These are phyloP conservation scores for Clavispora vitiphila DNA, from an alignment of 805 yeast genomes.

Conservation along the genomic window DNA sequence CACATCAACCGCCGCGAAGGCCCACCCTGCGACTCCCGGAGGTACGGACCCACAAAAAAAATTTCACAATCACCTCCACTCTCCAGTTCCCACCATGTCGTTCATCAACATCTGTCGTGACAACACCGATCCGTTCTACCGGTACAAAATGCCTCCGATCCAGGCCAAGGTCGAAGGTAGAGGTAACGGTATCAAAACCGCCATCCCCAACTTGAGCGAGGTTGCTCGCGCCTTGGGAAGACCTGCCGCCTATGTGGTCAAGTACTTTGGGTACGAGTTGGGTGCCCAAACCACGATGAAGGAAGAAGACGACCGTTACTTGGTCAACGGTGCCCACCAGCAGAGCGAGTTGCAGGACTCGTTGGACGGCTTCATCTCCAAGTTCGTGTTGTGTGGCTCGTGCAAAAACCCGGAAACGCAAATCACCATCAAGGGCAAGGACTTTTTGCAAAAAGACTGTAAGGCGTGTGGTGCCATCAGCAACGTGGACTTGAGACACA, in stretches of 20 bases:
- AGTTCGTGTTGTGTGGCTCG: conserved; percentile 87
- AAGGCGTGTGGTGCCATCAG: conserved; percentile 96
- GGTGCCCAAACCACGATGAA: conserved; percentile 92
- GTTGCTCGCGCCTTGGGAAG: conserved; percentile 93
- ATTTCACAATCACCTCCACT: not conserved
- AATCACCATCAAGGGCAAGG: conserved; percentile 71
- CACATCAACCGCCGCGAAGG: no score
- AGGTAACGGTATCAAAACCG: conserved; percentile 98
- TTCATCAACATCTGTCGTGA: conserved; percentile 92
- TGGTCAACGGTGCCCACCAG: conserved; percentile 94
- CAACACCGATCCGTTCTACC: conserved; percentile 96
- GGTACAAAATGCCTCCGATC: conserved; percentile 98
- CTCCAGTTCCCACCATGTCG: conserved; percentile 60
- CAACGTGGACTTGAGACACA: conserved; percentile 77
- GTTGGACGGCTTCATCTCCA: conserved; percentile 88
- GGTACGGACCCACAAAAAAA: conserved; percentile 1
- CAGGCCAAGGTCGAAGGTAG: conserved; percentile 97
- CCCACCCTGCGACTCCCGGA: not conserved
- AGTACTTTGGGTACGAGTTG: conserved; percentile 92
- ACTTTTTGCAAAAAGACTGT: conserved; percentile 81
- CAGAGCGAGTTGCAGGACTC: conserved; percentile 86
- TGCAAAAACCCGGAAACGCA: conserved; percentile 99
- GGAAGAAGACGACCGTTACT: conserved; percentile 76
- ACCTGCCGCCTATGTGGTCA: conserved; percentile 87
- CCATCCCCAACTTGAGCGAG: conserved; percentile 81